These are phyloP conservation scores for Colletotrichum gloeosporioides DNA, from an alignment of 2,329 filamentous ascomycete genomes.

Conservation along the genomic window DNA sequence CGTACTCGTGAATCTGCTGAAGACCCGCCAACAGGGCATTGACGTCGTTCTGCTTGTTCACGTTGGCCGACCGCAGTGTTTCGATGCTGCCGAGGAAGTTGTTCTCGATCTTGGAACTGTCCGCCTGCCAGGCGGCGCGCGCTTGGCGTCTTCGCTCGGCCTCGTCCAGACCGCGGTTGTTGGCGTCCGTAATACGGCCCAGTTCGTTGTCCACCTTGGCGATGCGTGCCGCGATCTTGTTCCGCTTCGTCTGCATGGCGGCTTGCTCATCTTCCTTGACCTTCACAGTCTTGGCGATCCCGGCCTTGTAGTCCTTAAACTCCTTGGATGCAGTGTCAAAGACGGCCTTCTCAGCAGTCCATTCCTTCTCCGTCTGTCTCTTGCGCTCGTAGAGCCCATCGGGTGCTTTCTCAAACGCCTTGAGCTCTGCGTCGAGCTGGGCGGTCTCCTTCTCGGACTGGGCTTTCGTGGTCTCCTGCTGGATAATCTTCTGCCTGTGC, in stretches of 20 bases:
- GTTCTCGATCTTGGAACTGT: conserved; percentile 50
- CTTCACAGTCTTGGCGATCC: conserved; percentile 67
- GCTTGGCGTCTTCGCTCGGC: conserved; percentile 64
- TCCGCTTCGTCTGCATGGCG: conserved; percentile 69
- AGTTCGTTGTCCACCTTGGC: conserved; percentile 76
- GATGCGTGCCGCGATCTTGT: conserved; percentile 75
- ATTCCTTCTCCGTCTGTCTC: conserved; percentile 57
- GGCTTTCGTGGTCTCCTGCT: conserved; percentile 76
- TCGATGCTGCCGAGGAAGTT: conserved; percentile 45
- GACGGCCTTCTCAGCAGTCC: conserved; percentile 61
- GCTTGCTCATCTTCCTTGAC: conserved; percentile 68
- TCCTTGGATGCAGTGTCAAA: conserved; percentile 62
- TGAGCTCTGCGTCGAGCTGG: conserved; percentile 64
- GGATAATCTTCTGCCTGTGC: conserved; percentile 74
- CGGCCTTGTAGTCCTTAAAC: conserved; percentile 63
- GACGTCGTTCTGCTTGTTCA: conserved; percentile 45
- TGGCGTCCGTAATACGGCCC: conserved; percentile 72
- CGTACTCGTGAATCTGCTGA: conserved; percentile 34
- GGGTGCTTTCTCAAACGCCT: conserved; percentile 67
- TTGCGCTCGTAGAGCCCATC: conserved; percentile 65
- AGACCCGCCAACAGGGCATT: conserved; percentile 40
- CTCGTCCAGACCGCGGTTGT: conserved; percentile 67
- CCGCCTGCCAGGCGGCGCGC: conserved; percentile 50
- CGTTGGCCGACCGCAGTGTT: conserved; percentile 38
- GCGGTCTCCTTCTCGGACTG: conserved; percentile 64